These are phyloP conservation scores for Chamaecrista fasciculata DNA, from an alignment of 306 rosid genomes.

Conservation along the genomic window DNA sequence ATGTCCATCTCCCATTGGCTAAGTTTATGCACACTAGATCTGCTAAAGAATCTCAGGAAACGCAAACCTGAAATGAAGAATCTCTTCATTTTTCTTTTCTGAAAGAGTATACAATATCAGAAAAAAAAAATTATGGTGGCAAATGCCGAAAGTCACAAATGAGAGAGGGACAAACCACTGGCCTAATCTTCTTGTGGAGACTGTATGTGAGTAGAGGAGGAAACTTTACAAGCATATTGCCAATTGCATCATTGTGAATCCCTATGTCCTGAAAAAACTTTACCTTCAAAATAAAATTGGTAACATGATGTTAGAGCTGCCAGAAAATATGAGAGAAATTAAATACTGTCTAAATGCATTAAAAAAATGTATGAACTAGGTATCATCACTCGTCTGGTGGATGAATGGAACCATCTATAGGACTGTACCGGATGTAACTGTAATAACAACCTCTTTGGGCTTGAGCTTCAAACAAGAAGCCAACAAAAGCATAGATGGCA, in stretches of 20 bases:
- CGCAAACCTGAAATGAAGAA: background rate
- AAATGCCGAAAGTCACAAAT: constrained; percentile 8
- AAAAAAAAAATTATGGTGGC: background rate
- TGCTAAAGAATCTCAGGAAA: background rate
- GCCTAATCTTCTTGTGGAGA: constrained; percentile 83
- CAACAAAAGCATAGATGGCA: constrained; percentile 7
- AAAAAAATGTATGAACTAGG: constrained; percentile 18
- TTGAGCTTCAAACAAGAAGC: background rate
- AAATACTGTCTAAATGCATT: constrained; percentile 7
- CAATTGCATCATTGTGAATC: constrained; percentile 70
- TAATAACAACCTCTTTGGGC: background rate
- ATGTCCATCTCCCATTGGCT: background rate
- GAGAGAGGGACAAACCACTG: constrained; percentile 70
- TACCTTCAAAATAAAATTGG: constrained; percentile 51
- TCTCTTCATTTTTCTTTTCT: background rate
- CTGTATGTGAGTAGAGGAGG: constrained; percentile 84
- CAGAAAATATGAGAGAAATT: constrained; percentile 22
- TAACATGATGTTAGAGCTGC: constrained; percentile 20
- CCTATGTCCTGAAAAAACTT: constrained; percentile 76
- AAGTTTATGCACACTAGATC: background rate
- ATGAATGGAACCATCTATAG: constrained; percentile 11
- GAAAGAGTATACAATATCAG: background rate
- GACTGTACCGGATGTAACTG: background rate
- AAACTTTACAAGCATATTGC: constrained; percentile 92
- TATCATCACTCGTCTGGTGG: background rate